Percentiles rank a stretch among this genome's conserved stretches.
Evolutionary conservation across 2,329 filamentous ascomycete genomes (phyloP).

Genomic region (Periglandula ipomoeae): DNA sequence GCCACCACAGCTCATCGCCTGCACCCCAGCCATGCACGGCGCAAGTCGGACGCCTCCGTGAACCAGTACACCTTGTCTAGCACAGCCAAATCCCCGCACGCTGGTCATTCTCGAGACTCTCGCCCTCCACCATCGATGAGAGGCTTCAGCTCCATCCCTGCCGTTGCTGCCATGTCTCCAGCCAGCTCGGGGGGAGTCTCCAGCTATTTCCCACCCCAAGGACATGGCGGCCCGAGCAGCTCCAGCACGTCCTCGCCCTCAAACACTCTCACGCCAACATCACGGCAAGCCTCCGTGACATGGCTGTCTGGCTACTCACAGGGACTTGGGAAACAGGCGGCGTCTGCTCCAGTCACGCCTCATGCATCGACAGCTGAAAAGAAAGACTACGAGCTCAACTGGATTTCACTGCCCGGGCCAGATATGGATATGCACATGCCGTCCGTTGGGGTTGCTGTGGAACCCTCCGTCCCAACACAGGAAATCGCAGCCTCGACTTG

Average conservation of each 20-base stretch:
- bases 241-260: constrained; percentile 4
- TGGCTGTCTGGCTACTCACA: constrained; percentile 14
- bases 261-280: constrained; percentile 4
- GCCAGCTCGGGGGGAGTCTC: neutral
- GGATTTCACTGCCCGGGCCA: constrained; percentile 5
- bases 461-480: neutral
- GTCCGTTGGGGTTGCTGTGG: neutral
- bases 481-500: neutral
- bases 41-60: constrained; percentile 21
- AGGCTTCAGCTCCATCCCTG: constrained; percentile 18
- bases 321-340: constrained; percentile 6
- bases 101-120: constrained; percentile 12
- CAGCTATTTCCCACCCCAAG: neutral
- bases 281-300: constrained; percentile 13
- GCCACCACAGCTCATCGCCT: constrained; percentile 10
- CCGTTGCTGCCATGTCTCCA: constrained; percentile 2
- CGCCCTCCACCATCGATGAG: constrained; percentile 22
- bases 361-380: constrained; percentile 4
- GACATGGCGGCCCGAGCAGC: neutral
- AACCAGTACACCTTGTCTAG: constrained; percentile 13
- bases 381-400: constrained; percentile 6
- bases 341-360: constrained; percentile 11
- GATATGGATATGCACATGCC: neutral
- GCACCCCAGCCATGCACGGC: constrained; percentile 20
- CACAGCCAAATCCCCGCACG: constrained; percentile 9